Evolutionary conservation across 495 filamentous ascomycete species (phyloP), one percentile per base, ranked within the genome.

Genomic region (Neurospora discreta): DNA sequence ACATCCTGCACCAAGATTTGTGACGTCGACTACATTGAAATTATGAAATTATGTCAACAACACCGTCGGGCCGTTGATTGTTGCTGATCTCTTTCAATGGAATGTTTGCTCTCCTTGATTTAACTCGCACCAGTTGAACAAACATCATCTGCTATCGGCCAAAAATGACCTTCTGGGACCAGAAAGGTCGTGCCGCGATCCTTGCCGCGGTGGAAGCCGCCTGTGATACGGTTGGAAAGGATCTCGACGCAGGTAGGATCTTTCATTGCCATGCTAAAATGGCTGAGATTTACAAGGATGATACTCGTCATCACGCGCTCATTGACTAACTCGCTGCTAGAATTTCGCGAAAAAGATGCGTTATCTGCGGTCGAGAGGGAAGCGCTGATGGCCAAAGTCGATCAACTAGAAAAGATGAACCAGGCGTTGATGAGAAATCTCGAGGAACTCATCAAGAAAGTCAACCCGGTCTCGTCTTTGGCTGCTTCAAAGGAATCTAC

Each of bases 121-220:
- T 65, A 36, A 36, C 3, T 33, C 6, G 13, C 23, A 30, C 52
- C 7, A 8, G 26, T 65, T n/a, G n/a, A n/a, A n/a, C 52, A 36
- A 65, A 33, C 2, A 33, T 9, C 52, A 18, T 30, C 9, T 3
- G 52, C 2, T 65, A 65, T 18, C 7, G 52, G 52, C 5, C 26
- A 71, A 30, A 30, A 26, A 85, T 82, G 83, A 80, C 78, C 8
- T 79, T 73, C 69, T 85, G 83, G 84, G 73, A 80, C 41, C 69
- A 70, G 43, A 80, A 74, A 36, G 84, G 82, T 41, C 79, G 77
- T 60, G 78, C 79, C 60, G 77, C 77, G 65, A 74, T 86, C 23
- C 73, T 84, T 39, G 80, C 80, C 39, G 82, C 84, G 20, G 74
- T 86, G 9, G 73, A 79, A 38, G 75, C 75, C 36, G 80, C 74